Conservation (phyloP, 1,284 basidiomycete genomes). For the Coriolopsis trogii region DNA sequence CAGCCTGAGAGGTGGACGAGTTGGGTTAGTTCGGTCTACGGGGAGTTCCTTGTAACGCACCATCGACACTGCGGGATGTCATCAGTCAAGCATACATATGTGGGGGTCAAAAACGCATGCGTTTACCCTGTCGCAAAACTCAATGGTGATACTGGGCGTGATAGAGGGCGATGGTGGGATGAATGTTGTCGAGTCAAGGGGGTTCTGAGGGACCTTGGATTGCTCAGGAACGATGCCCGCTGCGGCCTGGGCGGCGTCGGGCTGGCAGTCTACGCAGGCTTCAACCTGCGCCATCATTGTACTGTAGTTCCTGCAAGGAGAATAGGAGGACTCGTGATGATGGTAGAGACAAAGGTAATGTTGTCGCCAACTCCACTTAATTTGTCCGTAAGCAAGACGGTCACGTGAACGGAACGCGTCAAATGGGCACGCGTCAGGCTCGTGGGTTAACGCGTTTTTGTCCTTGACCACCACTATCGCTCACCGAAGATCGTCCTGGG, state of each 20-base stretch:
- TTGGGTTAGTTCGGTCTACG: slow-evolving; percentile 6
- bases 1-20: slow-evolving; percentile 52
- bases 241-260: too few species aligned
- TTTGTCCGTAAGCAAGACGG: slow-evolving; percentile 11
- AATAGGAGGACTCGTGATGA: background rate
- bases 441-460: slow-evolving; percentile 23
- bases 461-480: slow-evolving; percentile 11
- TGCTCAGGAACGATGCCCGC: too few species aligned
- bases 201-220: too few species aligned
- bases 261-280: slow-evolving; percentile 28
- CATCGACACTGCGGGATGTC: slow-evolving; percentile 63
- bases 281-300: slow-evolving; percentile 20
- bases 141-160: slow-evolving; percentile 62
- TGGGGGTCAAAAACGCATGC: background rate
- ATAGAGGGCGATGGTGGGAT: slow-evolving; percentile 53
- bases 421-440: slow-evolving; percentile 15
- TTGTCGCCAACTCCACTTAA: background rate
- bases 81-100: slow-evolving; percentile 7
- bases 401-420: slow-evolving; percentile 25
- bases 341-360: background rate
- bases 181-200: slow-evolving; percentile 60
- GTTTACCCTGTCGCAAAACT: slow-evolving; percentile 86
- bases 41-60: too few species aligned
- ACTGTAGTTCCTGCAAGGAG: background rate
- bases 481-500: too few species aligned